These are phyloP conservation scores for Schoenoplectus tabernaemontani DNA, from an alignment of 202 grass and related monocot genomes.

Conservation along the genomic window DNA sequence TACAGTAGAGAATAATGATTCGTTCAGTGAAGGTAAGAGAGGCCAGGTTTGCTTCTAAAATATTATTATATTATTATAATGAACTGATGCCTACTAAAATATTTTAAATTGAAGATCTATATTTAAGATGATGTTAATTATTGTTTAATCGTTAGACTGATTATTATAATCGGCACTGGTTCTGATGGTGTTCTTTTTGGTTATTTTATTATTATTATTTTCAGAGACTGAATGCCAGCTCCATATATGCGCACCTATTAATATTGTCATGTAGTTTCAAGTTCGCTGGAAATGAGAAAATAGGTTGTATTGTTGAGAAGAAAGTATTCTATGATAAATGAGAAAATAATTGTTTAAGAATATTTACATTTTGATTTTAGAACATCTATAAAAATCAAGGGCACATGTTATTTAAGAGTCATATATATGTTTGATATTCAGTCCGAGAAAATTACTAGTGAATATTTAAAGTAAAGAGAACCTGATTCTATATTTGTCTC, in stretches of 20 bases:
- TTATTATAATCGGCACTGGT: conserved; percentile 1
- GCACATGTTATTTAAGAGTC: too few species aligned
- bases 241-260: neutral
- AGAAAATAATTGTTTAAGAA: too few species aligned
- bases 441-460: too few species aligned
- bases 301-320: too few species aligned
- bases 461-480: too few species aligned
- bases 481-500: neutral
- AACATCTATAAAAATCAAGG: too few species aligned
- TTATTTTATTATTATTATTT: neutral
- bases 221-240: neutral
- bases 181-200: neutral
- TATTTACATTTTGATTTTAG: too few species aligned
- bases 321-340: too few species aligned
- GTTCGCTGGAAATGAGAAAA: too few species aligned
- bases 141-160: neutral
- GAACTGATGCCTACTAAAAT: conserved; percentile 8
- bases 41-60: conserved; percentile 11
- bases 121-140: conserved; percentile 14
- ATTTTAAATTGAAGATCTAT: conserved; percentile 13
- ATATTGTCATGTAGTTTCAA: neutral
- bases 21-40: neutral
- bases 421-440: too few species aligned
- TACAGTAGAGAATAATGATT: too few species aligned
- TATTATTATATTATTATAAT: conserved; percentile 15